Conservation (phyloP, 306 rosid genomes). For the Mucuna pruriens region DNA sequence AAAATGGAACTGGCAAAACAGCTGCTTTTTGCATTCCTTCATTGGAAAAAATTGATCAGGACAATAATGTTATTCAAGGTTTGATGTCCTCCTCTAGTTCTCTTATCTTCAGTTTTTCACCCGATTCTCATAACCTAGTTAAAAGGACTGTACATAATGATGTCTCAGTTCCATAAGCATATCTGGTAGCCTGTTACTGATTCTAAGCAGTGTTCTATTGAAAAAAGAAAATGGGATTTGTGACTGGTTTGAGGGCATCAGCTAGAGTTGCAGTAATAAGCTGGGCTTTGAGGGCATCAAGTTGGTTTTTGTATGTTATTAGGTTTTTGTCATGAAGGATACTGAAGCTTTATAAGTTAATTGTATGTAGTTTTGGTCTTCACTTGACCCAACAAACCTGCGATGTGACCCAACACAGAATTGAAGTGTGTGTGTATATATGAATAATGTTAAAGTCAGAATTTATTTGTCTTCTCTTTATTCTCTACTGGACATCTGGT, state of each 20-base stretch:
- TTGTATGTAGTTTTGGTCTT: not conserved
- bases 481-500: not conserved
- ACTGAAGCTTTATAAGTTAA: not conserved
- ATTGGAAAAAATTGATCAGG: slow-evolving; percentile 97
- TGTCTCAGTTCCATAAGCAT: slow-evolving; percentile 4
- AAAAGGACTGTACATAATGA: slow-evolving; percentile 4
- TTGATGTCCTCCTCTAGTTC: slow-evolving; percentile 5
- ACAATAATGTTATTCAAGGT: slow-evolving; percentile 91
- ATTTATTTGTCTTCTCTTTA: not conserved
- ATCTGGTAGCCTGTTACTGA: not conserved
- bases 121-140: not conserved
- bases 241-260: not conserved
- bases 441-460: not conserved
- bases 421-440: too few relatives aligned
- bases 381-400: not conserved
- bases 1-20: slow-evolving; percentile 98
- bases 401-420: not conserved
- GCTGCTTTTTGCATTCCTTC: slow-evolving; percentile 99
- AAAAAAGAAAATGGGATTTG: not conserved
- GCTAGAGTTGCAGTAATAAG: not conserved
- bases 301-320: not conserved
- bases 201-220: not conserved
- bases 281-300: not conserved
- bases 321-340: not conserved
- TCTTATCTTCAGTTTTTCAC: not conserved